Evolutionary conservation across 148 eudicot genomes (phyloP).

Genomic region (Arctostaphylos glauca): DNA sequence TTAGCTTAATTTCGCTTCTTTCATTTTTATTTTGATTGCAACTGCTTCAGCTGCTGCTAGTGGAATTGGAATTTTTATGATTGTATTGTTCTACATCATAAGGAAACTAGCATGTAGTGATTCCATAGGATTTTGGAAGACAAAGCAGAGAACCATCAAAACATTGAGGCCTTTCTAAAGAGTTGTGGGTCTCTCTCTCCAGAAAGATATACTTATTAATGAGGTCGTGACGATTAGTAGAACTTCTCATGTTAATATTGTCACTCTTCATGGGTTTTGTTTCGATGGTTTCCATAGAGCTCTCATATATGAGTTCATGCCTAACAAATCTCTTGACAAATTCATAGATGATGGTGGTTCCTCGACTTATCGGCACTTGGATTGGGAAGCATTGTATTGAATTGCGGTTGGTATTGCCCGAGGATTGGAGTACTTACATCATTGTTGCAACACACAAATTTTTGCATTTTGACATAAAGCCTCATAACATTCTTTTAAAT

Average conservation of each 20-base stretch:
- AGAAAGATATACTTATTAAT: slow-evolving; percentile 13
- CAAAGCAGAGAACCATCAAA: background rate
- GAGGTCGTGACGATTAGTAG: slow-evolving; percentile 27
- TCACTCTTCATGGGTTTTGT: slow-evolving; percentile 14
- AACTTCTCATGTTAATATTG: slow-evolving; percentile 30
- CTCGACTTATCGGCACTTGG: background rate
- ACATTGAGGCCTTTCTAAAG: slow-evolving; percentile 20
- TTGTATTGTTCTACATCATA: background rate
- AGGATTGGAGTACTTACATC: slow-evolving; percentile 13
- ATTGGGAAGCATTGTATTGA: background rate
- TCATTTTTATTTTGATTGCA: background rate
- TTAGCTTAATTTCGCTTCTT: too few species aligned
- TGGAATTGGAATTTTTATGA: too few species aligned
- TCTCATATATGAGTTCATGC: slow-evolving; percentile 20
- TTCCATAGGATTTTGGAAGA: background rate
- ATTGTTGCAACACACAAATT: background rate
- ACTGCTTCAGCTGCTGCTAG: background rate
- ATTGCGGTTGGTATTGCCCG: slow-evolving; percentile 8
- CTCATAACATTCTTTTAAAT: slow-evolving; percentile 5
- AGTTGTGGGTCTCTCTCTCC: slow-evolving; percentile 7
- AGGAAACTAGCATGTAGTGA: background rate
- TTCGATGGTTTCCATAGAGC: slow-evolving; percentile 9
- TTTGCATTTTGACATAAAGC: slow-evolving; percentile 17
- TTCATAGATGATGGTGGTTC: slow-evolving; percentile 16
- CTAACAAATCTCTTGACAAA: slow-evolving; percentile 25